Evolutionary conservation across 176 grass and related monocot genomes (phyloP).

Genomic region (Pontederia paniculata): DNA sequence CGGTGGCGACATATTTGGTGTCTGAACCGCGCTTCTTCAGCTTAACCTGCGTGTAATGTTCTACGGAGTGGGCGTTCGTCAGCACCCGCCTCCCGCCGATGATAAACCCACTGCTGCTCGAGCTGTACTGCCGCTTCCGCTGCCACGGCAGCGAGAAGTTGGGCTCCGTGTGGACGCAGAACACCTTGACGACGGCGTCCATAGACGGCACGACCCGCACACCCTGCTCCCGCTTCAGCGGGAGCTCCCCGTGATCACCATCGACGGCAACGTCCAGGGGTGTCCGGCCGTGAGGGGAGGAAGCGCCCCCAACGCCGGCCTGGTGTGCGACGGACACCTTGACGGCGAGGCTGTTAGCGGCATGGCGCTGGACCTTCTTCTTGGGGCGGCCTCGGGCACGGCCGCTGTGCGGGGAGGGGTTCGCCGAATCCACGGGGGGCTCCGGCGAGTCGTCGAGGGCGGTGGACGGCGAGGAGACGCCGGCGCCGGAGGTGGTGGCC

Average conservation of each 20-base stretch:
- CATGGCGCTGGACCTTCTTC: background rate
- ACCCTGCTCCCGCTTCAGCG: conserved; percentile 68
- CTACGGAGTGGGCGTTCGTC: conserved; percentile 89
- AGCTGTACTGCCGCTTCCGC: conserved; percentile 91
- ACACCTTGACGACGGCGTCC: conserved; percentile 97
- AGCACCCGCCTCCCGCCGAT: conserved; percentile 66
- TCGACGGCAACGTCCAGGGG: conserved; percentile 10
- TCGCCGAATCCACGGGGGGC: conserved; percentile 5
- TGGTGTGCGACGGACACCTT: too few relatives aligned
- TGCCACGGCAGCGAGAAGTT: conserved; percentile 98
- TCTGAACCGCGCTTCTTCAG: conserved; percentile 92
- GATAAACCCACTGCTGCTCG: conserved; percentile 80
- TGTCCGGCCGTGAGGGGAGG: conserved; percentile 1
- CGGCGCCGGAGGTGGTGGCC: background rate
- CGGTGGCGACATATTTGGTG: conserved; percentile 83
- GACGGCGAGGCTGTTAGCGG: background rate
- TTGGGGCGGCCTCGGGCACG: conserved; percentile 6
- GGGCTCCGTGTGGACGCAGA: conserved; percentile 90
- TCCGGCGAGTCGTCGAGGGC: conserved; percentile 22
- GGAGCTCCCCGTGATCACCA: conserved; percentile 16
- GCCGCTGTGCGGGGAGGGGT: conserved; percentile 14
- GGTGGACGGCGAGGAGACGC: conserved; percentile 11
- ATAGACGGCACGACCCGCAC: conserved; percentile 70
- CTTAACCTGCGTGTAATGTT: conserved; percentile 92
- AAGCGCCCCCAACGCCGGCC: background rate